Evolutionary conservation across 345 rosid species (phyloP), one percentile per base, ranked within the genome.

Genomic region (Arabidopsis arenosa): DNA sequence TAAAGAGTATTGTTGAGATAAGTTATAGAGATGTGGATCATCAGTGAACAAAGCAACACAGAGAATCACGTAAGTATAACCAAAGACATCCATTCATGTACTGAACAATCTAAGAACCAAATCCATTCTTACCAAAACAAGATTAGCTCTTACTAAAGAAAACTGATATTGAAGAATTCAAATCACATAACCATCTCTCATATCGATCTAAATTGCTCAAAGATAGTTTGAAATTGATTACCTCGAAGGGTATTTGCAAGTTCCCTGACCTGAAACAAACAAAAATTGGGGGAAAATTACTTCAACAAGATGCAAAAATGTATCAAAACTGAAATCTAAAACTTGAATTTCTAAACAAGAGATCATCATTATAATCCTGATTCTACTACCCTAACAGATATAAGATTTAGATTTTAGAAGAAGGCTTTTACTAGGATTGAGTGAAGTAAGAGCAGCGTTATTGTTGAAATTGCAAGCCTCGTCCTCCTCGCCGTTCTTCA

Each of bases 401-500:
- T 2, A 41, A 18, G 36, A 12, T 55, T 64, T 32, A 18, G 71
- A 63, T 7, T 56, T 61, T 6, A 55, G 48, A 55, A 55, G 40
- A 43, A 5, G 9, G 9, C 14, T 58, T 90, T 88, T 68, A 94
- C 98, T 94, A 41, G 98, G 98, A 83, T 94, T 83, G 32, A 89
- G 83, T 80, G 83, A 87, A n/a, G 95, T 91, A 45, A 87, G 86
- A 49, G 87, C 82, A 51, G 98, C 97, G 41, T 87, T 80, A 21
- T 95, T 96, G 40, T 86, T 88, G 83, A 94, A 94, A 80, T 85
- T 84, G 67, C 98, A 94, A 84, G 97, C 91, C 9, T 83, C 85
- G 17, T 83, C 84, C 0, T 93, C 89, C 1, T 82, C 49, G 0
- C 96, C 91, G 62, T 90, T 88, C 86, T 91, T 91, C 82, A 85